Base-by-base conservation (phyloP, 2,329 filamentous ascomycete genomes). In the Botrytis aclada region DNA sequence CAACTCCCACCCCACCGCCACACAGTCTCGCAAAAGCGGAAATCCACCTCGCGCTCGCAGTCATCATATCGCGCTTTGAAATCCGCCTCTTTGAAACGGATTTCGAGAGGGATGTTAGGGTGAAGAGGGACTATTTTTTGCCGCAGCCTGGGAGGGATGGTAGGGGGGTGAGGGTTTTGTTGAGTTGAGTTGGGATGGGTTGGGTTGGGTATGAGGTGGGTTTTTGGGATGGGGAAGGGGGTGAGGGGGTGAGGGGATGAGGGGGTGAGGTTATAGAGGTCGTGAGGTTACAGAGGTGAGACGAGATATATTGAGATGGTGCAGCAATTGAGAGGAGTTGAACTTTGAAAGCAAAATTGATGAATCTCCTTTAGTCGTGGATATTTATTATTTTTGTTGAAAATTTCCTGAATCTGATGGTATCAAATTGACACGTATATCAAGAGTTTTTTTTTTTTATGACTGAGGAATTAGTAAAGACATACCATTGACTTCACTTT, bases 21-120 rank as follows among this genome's bases (percentile, higher is more conserved):
- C 6, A 10, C 6, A 67, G 77, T 64, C 73, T 79, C 3, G 77
- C 77, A 22, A 77, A 74, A 73, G 76, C 74, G 20, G 78, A 79
- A 61, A 39, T 79, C 10, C 73, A 75, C 45, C 54, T 78, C 6
- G 66, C 70, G 0, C 41, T 78, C 14, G 75, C 76, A 3, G 75
- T 72, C 4, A 51, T 78, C 37, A 73, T 76, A 54, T 70, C 74
- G 1, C 75, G 75, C 5, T 79, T 73, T 41, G 41, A 71, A 9
- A 72, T 73, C 3, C 62, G 73, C 25, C 60, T 76, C 45, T 71
- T 77, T 14, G 74, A 75, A n/a, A 76, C 77, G 3, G 74, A 73
- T 8, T 70, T 64, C 8, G 56, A 64, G 32, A 34, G 62, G 7
- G 77, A 78, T 72, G 74, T 78, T 25, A 71, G 72, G 37, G 34